phyloP scores from a whole-genome alignment of 495 filamentous ascomycete species.

The Aspergillus egyptiacus region DNA sequence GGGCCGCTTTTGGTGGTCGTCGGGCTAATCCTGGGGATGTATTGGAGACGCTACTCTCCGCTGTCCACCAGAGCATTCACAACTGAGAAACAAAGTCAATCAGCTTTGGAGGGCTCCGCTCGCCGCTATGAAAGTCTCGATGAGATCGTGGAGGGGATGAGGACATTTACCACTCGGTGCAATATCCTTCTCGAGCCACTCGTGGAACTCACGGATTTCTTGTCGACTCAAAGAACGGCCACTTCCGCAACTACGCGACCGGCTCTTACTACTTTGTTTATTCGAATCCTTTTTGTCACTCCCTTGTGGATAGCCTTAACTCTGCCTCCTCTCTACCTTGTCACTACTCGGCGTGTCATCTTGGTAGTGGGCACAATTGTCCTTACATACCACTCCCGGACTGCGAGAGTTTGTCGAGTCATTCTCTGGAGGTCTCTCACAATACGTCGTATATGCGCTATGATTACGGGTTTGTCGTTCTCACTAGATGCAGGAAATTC shows the following conservation, averaged over 20 bases:
- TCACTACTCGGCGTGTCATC: slow-evolving; percentile 80
- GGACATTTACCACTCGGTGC: slow-evolving; percentile 80
- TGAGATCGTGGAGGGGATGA: slow-evolving; percentile 90
- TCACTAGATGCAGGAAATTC: slow-evolving; percentile 31
- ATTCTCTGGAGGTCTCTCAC: slow-evolving; percentile 84
- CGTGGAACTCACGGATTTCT: slow-evolving; percentile 80
- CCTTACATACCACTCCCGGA: slow-evolving; percentile 85
- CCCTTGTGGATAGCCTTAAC: slow-evolving; percentile 82
- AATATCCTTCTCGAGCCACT: slow-evolving; percentile 88
- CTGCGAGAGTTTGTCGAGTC: slow-evolving; percentile 75
- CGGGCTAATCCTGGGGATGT: slow-evolving; percentile 84
- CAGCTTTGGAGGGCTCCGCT: slow-evolving; percentile 55
- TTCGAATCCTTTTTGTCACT: slow-evolving; percentile 80
- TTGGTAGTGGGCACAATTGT: slow-evolving; percentile 73
- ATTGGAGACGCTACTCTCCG: slow-evolving; percentile 81
- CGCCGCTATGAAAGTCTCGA: slow-evolving; percentile 82
- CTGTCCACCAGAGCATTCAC: slow-evolving; percentile 79
- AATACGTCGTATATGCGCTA: slow-evolving; percentile 58
- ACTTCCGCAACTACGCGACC: slow-evolving; percentile 89
- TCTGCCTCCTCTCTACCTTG: slow-evolving; percentile 72
- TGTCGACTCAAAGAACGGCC: slow-evolving; percentile 84
- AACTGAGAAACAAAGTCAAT: slow-evolving; percentile 51
- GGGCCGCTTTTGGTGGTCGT: slow-evolving; percentile 80
- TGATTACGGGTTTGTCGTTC: slow-evolving; percentile 76
- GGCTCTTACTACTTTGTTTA: slow-evolving; percentile 82